These are phyloP conservation scores for Rhodomyrtus tomentosa DNA, from an alignment of 345 rosid genomes.

Conservation along the genomic window DNA sequence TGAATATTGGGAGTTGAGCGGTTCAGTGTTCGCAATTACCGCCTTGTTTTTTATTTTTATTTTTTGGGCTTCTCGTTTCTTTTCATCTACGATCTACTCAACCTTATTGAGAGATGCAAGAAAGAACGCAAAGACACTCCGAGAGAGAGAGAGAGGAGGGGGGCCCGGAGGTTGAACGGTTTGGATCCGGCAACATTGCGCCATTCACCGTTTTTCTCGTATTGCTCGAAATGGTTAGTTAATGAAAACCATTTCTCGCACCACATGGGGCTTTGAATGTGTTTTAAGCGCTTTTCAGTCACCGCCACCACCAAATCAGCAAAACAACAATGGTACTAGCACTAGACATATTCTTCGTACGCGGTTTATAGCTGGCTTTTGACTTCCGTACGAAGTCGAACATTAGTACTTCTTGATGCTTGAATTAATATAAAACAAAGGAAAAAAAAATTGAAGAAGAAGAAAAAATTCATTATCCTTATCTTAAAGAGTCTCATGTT, in stretches of 20 bases:
- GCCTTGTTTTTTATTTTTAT: too few species aligned
- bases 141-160: not conserved
- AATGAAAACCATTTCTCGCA: not conserved
- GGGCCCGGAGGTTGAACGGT: not conserved
- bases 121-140: not conserved
- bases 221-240: not conserved
- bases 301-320: not conserved
- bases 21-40: too few species aligned
- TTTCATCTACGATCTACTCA: too few species aligned
- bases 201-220: not conserved
- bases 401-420: not conserved
- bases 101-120: not conserved
- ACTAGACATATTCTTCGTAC: not conserved
- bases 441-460: not conserved
- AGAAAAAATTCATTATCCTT: not conserved
- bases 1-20: too few species aligned
- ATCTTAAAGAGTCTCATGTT: not conserved
- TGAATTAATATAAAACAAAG: not conserved
- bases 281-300: not conserved
- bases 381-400: not conserved
- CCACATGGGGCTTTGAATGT: not conserved
- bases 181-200: not conserved
- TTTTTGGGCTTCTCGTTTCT: too few species aligned
- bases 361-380: not conserved
- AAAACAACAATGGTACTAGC: not conserved